Evolutionary conservation across 768 basidiomycete genomes (phyloP).

Genomic region (Pisolithus albus): DNA sequence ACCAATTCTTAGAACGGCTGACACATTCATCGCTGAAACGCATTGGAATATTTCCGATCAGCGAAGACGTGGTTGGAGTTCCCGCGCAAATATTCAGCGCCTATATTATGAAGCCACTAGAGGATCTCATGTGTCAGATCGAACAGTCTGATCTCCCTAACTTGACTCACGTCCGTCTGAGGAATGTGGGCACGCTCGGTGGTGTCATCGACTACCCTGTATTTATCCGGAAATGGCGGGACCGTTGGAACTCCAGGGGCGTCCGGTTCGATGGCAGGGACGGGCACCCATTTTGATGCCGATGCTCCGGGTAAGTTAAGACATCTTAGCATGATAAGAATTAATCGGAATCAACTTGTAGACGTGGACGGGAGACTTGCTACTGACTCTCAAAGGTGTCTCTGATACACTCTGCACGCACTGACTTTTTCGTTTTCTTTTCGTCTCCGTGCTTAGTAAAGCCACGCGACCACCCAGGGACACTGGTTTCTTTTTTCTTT

Average conservation of each 20-base stretch:
- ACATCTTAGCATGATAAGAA: too few relatives aligned
- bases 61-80: constrained; percentile 31
- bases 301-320: neutral
- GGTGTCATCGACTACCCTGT: constrained; percentile 21
- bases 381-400: too few relatives aligned
- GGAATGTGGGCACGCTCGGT: constrained; percentile 35
- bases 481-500: neutral
- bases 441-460: neutral
- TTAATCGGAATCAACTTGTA: too few relatives aligned
- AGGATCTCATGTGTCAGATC: constrained; percentile 32
- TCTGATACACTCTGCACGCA: too few relatives aligned
- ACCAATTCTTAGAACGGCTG: constrained; percentile 27
- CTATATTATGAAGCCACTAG: constrained; percentile 37
- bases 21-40: constrained; percentile 34
- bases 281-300: constrained; percentile 18
- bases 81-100: constrained; percentile 31
- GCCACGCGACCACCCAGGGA: neutral
- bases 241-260: constrained; percentile 20
- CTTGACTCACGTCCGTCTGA: constrained; percentile 33
- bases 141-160: constrained; percentile 30
- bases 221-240: constrained; percentile 25
- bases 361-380: too few relatives aligned
- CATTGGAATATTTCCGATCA: constrained; percentile 40
- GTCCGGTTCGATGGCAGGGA: constrained; percentile 29
- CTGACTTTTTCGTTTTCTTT: neutral